Base-by-base conservation (phyloP, 208 protist genomes). In the Plasmodiophora brassicae region DNA sequence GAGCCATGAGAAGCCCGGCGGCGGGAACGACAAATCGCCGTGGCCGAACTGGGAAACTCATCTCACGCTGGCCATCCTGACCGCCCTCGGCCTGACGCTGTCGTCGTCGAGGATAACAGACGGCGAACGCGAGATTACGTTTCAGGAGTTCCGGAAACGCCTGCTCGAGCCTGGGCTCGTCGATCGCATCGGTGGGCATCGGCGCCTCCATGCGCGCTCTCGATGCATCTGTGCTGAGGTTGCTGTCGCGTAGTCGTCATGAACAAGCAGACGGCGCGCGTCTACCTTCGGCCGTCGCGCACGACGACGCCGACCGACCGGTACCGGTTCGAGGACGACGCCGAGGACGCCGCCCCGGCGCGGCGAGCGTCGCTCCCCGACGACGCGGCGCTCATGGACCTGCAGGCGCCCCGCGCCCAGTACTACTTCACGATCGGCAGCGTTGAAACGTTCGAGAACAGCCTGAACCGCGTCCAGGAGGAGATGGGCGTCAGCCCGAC, bases 381-480 rank as follows among this genome's bases (percentile, higher is more conserved):
- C n/a, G n/a, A n/a, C n/a, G n/a, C n/a, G n/a, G n/a, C n/a, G n/a
- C n/a, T n/a, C n/a, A n/a, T n/a, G n/a, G n/a, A n/a, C n/a, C n/a
- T n/a, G n/a, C n/a, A n/a, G n/a, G n/a, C 10, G 60, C 36, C 57
- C 0, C 39, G 60, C 43, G 10, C 32, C 5, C 41, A 28, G 0
- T 78, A 85, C 41, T 22, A 36, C 45, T 71, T 91, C 36, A 88
- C 41, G 43, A 90, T 91, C 10, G 83, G 84, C 38, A 85, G 50
- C 35, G 43, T 89, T 8, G 78, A 91, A 0, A 45, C 84, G 45
- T 91, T 92, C 50, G 90, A 92, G 87, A 57, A 85, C 10, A 86
- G 86, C 57, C 28, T 93, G 57, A 88, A 92, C 38, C 39, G 86
- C 20, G 90, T 84, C 0, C 92, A 94, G 88, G 35, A 87, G 0